Evolutionary conservation across 1,139 yeast species (phyloP).

Genomic region (Kodamaea fungicola): DNA sequence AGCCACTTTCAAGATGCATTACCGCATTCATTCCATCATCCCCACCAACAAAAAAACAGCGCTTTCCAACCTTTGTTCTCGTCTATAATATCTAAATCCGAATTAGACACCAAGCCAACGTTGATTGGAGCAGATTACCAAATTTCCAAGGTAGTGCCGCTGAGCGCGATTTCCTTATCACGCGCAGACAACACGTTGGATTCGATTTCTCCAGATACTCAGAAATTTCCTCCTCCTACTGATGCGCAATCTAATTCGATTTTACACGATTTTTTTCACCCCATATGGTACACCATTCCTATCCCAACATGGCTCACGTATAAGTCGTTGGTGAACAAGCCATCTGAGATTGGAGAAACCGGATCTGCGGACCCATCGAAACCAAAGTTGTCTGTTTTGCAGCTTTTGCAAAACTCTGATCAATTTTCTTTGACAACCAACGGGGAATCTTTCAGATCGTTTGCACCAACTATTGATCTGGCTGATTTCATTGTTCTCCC

Average conservation of each 20-base stretch:
- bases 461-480: slow-evolving; percentile 80
- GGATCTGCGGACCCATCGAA: slow-evolving; percentile 3
- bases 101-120: slow-evolving; percentile 63
- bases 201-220: slow-evolving; percentile 43
- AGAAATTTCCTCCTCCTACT: slow-evolving; percentile 57
- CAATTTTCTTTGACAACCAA: slow-evolving; percentile 1
- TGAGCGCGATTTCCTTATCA: slow-evolving; percentile 23
- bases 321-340: slow-evolving; percentile 21
- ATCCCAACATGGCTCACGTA: slow-evolving; percentile 79
- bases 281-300: slow-evolving; percentile 81
- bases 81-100: slow-evolving; percentile 59
- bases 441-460: slow-evolving; percentile 56
- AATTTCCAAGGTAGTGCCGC: slow-evolving; percentile 58
- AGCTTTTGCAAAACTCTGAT: slow-evolving; percentile 7
- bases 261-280: slow-evolving; percentile 72
- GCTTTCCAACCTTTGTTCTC: slow-evolving; percentile 64
- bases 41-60: slow-evolving; percentile 22
- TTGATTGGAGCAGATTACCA: slow-evolving; percentile 57
- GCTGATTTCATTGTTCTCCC: slow-evolving; percentile 63
- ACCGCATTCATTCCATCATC: slow-evolving; percentile 17
- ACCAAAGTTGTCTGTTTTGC: slow-evolving; percentile 14
- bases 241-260: slow-evolving; percentile 64
- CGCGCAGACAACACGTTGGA: slow-evolving; percentile 42
- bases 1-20: slow-evolving; percentile 11
- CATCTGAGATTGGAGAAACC: slow-evolving; percentile 6